Conservation (phyloP, 352 stramenopile species). For the Nothophytophthora sp. region DNA sequence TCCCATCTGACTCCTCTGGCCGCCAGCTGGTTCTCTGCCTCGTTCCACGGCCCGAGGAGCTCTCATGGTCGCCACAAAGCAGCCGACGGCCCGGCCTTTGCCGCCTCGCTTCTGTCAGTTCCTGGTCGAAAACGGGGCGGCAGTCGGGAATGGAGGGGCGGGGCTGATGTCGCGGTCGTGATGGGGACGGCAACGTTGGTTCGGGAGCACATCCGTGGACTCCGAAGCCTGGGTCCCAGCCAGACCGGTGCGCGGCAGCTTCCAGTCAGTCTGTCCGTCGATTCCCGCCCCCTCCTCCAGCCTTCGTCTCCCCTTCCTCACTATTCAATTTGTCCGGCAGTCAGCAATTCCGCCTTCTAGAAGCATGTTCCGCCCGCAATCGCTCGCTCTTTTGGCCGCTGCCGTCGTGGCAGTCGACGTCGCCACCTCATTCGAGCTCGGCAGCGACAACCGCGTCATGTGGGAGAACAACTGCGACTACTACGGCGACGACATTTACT, state of each 20-base stretch:
- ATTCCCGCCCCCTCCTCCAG: too few species aligned
- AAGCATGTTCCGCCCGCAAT: slow-evolving; percentile 19
- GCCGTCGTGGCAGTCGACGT: slow-evolving; percentile 1
- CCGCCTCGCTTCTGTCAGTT: slow-evolving; percentile 5
- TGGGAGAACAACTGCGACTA: slow-evolving; percentile 29
- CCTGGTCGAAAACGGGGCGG: slow-evolving; percentile 4
- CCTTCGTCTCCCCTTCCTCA: slow-evolving; percentile 13
- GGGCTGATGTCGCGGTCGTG: too few species aligned
- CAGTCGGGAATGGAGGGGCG: too few species aligned
- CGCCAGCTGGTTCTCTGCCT: slow-evolving; percentile 16
- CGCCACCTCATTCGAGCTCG: slow-evolving; percentile 24
- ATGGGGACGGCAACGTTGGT: too few species aligned
- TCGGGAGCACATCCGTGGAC: too few species aligned
- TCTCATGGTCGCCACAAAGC: slow-evolving; percentile 1
- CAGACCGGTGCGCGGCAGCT: too few species aligned
- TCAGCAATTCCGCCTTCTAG: slow-evolving; percentile 1
- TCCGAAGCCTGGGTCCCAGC: too few species aligned
- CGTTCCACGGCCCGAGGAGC: slow-evolving; percentile 3
- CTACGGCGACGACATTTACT: slow-evolving; percentile 16
- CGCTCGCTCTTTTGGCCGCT: slow-evolving; percentile 9
- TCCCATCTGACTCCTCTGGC: slow-evolving; percentile 14
- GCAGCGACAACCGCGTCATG: slow-evolving; percentile 23
- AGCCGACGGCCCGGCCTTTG: slow-evolving; percentile 14
- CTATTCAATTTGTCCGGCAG: slow-evolving; percentile 18
- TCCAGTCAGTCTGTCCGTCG: too few species aligned